These are phyloP conservation scores for Pseudogymnoascus sp. DNA, from an alignment of 2,329 filamentous ascomycete species.

Conservation along the genomic window DNA sequence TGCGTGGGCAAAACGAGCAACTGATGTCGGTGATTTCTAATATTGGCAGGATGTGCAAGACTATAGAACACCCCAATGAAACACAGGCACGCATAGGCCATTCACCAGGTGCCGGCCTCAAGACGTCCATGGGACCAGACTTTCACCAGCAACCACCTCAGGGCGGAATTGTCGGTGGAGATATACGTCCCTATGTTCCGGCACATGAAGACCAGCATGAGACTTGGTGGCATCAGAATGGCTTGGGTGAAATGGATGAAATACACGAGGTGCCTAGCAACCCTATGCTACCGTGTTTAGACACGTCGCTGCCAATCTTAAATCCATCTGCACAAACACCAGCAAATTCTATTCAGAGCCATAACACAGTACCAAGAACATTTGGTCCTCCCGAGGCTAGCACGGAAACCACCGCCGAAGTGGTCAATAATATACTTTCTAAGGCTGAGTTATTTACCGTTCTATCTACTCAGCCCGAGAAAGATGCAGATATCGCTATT, in stretches of 20 bases:
- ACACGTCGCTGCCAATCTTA: neutral
- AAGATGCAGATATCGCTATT: neutral
- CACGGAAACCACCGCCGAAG: neutral
- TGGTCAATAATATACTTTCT: neutral
- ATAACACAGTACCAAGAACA: neutral
- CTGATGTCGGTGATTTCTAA: conserved; percentile 1
- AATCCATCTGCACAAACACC: neutral
- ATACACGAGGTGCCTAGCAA: neutral
- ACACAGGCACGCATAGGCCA: neutral
- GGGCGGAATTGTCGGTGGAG: too few species aligned
- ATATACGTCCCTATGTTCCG: neutral
- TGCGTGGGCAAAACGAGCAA: neutral
- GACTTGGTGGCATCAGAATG: neutral
- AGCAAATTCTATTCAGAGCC: neutral
- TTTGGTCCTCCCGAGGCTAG: neutral
- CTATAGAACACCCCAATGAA: neutral
- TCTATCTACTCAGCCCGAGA: neutral
- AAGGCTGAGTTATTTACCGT: conserved; percentile 2
- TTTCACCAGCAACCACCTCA: neutral
- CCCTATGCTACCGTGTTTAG: neutral
- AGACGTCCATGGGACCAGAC: neutral
- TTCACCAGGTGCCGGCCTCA: neutral
- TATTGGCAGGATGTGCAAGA: conserved; percentile 1
- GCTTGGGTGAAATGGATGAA: neutral
- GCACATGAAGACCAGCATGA: neutral